These are phyloP conservation scores for Dendrobium officinale DNA, from an alignment of 106 monocot species.

Conservation along the genomic window DNA sequence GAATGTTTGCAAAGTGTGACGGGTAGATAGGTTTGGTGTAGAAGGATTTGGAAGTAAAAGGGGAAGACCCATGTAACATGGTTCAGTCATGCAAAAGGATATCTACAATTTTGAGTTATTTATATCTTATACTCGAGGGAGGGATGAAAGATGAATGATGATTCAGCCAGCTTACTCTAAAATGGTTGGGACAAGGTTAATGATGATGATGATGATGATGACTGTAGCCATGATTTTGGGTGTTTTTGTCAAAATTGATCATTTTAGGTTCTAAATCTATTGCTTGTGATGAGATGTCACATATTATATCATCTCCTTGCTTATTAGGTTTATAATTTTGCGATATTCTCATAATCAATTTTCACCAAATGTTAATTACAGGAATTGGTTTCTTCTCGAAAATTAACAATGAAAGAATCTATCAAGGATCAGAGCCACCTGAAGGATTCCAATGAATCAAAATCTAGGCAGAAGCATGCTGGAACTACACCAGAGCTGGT, in stretches of 20 bases:
- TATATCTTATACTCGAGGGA: not conserved
- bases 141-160: not conserved
- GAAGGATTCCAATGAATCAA: not conserved
- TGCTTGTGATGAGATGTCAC: too few relatives aligned
- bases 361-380: not conserved
- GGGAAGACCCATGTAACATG: not conserved
- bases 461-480: not conserved
- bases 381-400: constrained; percentile 1
- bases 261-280: not conserved
- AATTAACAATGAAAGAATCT: not conserved
- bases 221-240: not conserved
- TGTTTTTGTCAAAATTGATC: not conserved
- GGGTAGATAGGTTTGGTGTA: not conserved
- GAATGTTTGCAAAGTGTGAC: not conserved
- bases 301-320: not conserved
- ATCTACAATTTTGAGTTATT: not conserved
- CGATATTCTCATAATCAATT: not conserved
- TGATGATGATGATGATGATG: not conserved
- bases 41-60: not conserved
- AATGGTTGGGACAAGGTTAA: not conserved
- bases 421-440: not conserved
- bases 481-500: not conserved
- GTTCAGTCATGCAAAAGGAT: not conserved
- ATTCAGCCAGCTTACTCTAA: not conserved
- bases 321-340: not conserved